Evolutionary conservation across 495 filamentous ascomycete species (phyloP).

Genomic region (Penicillium taxi): DNA sequence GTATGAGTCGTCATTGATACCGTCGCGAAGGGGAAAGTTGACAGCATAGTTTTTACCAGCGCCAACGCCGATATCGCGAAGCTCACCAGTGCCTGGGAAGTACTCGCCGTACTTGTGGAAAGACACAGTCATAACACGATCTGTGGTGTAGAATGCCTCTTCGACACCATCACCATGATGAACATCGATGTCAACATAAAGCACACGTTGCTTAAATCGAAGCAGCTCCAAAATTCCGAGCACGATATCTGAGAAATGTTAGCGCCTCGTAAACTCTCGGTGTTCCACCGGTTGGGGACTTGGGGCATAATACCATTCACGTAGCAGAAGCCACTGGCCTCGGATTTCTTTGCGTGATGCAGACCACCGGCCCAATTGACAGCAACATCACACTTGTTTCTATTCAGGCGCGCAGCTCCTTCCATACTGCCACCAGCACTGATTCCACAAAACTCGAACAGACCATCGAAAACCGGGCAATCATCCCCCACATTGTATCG

Average conservation of each 20-base stretch:
- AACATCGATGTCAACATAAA: conserved; percentile 98
- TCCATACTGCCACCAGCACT: conserved; percentile 97
- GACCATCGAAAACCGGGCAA: conserved; percentile 93
- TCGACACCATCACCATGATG: conserved; percentile 98
- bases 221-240: conserved; percentile 94
- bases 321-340: conserved; percentile 97
- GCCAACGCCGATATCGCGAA: conserved; percentile 91
- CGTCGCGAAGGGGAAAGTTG: conserved; percentile 94
- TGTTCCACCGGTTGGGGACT: background rate
- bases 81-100: conserved; percentile 94
- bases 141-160: conserved; percentile 95
- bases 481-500: conserved; percentile 98
- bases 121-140: conserved; percentile 95
- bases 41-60: conserved; percentile 88
- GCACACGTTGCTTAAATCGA: conserved; percentile 82
- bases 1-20: conserved; percentile 88
- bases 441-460: conserved; percentile 97
- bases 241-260: conserved; percentile 66
- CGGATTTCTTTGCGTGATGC: conserved; percentile 95
- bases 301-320: conserved; percentile 68
- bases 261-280: no score
- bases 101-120: conserved; percentile 99
- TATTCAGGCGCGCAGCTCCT: conserved; percentile 83
- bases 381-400: conserved; percentile 92
- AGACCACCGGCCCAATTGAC: conserved; percentile 97